Conservation (phyloP, 2,329 filamentous ascomycete genomes). For the Catunica adiposa region DNA sequence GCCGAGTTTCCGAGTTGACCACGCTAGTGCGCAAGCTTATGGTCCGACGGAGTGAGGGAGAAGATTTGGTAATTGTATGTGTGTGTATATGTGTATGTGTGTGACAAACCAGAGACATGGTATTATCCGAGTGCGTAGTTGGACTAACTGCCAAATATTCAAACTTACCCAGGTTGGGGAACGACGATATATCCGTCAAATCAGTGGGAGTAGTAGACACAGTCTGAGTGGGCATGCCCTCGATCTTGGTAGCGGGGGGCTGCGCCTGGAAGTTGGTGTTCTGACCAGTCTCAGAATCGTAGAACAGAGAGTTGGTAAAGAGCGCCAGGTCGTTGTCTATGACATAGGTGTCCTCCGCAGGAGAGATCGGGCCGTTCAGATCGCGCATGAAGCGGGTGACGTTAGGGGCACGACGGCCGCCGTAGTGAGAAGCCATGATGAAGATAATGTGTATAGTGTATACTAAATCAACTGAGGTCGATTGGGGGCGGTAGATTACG, state of each 20-base stretch:
- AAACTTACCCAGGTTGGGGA: constrained; percentile 14
- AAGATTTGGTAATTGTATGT: not conserved
- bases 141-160: not conserved
- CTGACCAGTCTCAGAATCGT: constrained; percentile 56
- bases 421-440: constrained; percentile 46
- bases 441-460: not conserved
- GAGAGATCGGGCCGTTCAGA: constrained; percentile 54
- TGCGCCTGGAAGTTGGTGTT: constrained; percentile 39
- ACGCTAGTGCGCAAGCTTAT: too few relatives aligned
- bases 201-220: constrained; percentile 11
- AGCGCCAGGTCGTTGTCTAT: constrained; percentile 58
- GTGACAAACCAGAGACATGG: not conserved
- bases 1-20: too few relatives aligned
- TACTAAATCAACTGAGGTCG: not conserved
- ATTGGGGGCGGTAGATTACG: not conserved
- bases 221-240: constrained; percentile 21
- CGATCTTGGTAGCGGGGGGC: constrained; percentile 26
- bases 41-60: too few relatives aligned
- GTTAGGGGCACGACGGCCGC: constrained; percentile 64
- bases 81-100: not conserved
- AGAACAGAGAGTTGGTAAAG: constrained; percentile 72
- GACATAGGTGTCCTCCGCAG: constrained; percentile 41
- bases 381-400: constrained; percentile 81
- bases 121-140: not conserved
- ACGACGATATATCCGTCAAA: not conserved